Evolutionary conservation across 1,139 yeast genomes (phyloP), one percentile per base, ranked within the genome.

Genomic region (Taiozyma sp.): DNA sequence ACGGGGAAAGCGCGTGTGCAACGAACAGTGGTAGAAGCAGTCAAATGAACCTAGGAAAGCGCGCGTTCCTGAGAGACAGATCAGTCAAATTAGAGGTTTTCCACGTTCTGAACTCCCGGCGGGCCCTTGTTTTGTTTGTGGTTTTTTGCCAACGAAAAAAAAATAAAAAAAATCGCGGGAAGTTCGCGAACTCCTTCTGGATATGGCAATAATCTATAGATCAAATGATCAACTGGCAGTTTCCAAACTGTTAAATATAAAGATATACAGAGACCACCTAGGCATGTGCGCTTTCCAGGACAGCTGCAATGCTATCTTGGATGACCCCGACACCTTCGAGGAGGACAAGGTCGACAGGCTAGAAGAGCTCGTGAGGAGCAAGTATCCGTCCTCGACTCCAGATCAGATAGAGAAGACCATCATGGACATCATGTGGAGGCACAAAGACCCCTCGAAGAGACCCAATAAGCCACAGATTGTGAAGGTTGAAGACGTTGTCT

Each of bases 391-490:
- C 39, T 22, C 51, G 50, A 5, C 56, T 32, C 14, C 68, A 51
- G 47, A 55, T 53, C 53, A 73, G 58, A 51, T 61, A 55, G 59
- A 63, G 47, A 54, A 54, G 46, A 57, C 56, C 8, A 73, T 72
- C 7, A 60, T 74, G 54, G 76, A 71, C 46, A 67, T 72, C 16
- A 55, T 74, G 47, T 72, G 76, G 76, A 65, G 60, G 30, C 76
- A 73, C 51, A 67, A 71, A 43, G 71, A 65, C 28, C 66, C 65
- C 0, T 30, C 49, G 3, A 55, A 49, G 14, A 28, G 45, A 5
- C 52, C 49, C 4, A 47, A 45, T 4, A 51, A 50, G 8, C 56
- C 55, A 2, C 54, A 53, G 16, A 56, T 63, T 2, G 54, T 63
- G 4, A 57, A 53, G 7, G 57, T 61, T 4, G 58, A 57, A 23